These are phyloP conservation scores for Myriosclerotinia scirpicola DNA, from an alignment of 2,329 filamentous ascomycete species.

Conservation along the genomic window DNA sequence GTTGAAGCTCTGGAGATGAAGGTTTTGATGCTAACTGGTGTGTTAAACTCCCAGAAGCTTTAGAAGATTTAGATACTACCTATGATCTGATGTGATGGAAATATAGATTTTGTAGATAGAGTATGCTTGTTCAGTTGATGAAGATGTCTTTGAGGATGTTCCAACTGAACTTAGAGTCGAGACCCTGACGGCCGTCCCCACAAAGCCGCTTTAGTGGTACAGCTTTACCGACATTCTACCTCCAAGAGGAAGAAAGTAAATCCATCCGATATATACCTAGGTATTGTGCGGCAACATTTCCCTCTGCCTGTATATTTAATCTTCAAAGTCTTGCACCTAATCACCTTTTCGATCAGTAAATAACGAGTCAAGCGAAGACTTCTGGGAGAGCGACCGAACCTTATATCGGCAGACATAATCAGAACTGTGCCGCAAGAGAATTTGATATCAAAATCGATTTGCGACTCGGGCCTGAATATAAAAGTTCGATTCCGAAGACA, in stretches of 20 bases:
- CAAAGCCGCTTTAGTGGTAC: conserved; percentile 18
- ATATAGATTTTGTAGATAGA: conserved; percentile 1
- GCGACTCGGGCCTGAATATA: not conserved
- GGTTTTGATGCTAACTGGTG: not conserved
- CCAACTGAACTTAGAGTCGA: conserved; percentile 17
- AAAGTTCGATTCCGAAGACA: conserved; percentile 9
- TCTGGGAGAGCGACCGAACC: not conserved
- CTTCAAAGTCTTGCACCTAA: not conserved
- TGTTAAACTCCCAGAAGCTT: not conserved
- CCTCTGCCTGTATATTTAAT: not conserved
- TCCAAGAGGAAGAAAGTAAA: conserved; percentile 12
- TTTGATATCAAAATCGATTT: conserved; percentile 4
- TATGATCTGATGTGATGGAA: not conserved
- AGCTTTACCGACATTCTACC: conserved; percentile 10
- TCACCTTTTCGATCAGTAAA: not conserved
- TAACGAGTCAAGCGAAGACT: not conserved
- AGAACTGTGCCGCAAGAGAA: not conserved
- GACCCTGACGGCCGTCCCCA: conserved; percentile 13
- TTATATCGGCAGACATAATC: not conserved
- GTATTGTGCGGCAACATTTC: not conserved
- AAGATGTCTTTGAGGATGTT: conserved; percentile 20
- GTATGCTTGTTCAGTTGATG: conserved; percentile 7
- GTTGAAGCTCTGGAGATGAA: not conserved
- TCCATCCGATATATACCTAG: conserved; percentile 6
- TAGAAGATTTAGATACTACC: not conserved